Evolutionary conservation across 2,329 filamentous ascomycete genomes (phyloP), one percentile per base, ranked within the genome.

Genomic region (Fusarium tricinctum): DNA sequence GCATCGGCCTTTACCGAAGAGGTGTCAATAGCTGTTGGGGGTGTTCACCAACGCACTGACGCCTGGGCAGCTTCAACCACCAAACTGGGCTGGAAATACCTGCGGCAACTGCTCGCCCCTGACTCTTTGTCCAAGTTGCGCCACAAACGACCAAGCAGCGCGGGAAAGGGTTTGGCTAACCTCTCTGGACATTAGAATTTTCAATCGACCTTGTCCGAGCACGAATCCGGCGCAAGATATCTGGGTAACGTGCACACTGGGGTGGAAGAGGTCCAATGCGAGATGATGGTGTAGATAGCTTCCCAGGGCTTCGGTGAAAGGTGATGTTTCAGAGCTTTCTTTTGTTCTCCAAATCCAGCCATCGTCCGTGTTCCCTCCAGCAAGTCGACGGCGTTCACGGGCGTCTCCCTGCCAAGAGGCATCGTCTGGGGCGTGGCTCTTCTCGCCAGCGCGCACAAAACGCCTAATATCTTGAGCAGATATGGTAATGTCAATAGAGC

Each of bases 141-240:
- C 75, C 50, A 80, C 75, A 65, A 81, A 80, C 53, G 76, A 74
- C 79, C 79, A 81, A 3, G 79, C 76, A 14, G 78, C 78, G 15
- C 71, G 74, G 9, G 75, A 77, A 5, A 79, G 58, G 22, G 73
- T 74, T 12, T 75, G 72, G n/a, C 63, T 77, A 40, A 75, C 55
- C 19, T 77, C 76, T 5, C 75, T 75, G 5, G 73, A 54, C 43
- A 74, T 74, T 17, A 80, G 55, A 15, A 87, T 74, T 74, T 88
- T 88, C 20, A 88, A 50, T 28, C 85, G 79, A 13, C 78, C 82
- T 63, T 87, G 85, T 0, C 84, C 83, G 13, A 88, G 76, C 38
- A 84, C 83, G 57, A 89, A 89, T 0, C 85, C 86, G 1, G 82
- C 83, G 61, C 86, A 88, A 0, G 85, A 85, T 28, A 89, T 80